phyloP scores from a whole-genome alignment of 2,329 filamentous ascomycete genomes.

The Lojkania enalia region DNA sequence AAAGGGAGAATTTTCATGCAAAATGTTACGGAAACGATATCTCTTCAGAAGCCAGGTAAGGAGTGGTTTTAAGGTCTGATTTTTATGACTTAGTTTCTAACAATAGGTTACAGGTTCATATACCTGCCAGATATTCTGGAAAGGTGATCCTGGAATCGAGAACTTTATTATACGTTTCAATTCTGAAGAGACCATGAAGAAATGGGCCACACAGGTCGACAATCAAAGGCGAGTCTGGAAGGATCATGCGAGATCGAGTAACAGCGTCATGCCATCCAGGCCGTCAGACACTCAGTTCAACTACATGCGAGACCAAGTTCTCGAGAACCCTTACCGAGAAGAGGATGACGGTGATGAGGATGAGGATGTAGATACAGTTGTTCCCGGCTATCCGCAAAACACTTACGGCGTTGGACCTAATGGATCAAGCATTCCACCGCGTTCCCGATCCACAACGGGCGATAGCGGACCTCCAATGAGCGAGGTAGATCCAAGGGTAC shows the following conservation, averaged over 20 bases:
- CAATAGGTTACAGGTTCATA: slow-evolving; percentile 69
- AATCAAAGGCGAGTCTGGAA: slow-evolving; percentile 64
- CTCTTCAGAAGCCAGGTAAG: slow-evolving; percentile 82
- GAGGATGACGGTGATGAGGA: slow-evolving; percentile 61
- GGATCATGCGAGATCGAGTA: slow-evolving; percentile 56
- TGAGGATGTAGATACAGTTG: slow-evolving; percentile 47
- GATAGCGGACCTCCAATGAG: slow-evolving; percentile 63
- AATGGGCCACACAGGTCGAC: slow-evolving; percentile 83
- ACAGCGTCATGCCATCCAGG: slow-evolving; percentile 51
- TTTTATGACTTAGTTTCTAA: background rate
- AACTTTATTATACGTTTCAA: slow-evolving; percentile 94
- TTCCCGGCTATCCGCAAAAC: slow-evolving; percentile 41
- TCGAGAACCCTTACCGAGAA: slow-evolving; percentile 82
- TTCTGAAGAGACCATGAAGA: slow-evolving; percentile 90
- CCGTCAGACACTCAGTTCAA: slow-evolving; percentile 73
- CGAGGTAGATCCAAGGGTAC: slow-evolving; percentile 55
- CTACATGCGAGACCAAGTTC: slow-evolving; percentile 71
- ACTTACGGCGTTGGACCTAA: slow-evolving; percentile 65
- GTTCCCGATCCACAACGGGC: slow-evolving; percentile 74
- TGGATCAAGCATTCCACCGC: slow-evolving; percentile 73
- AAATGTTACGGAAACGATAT: slow-evolving; percentile 94
- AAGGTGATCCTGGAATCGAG: slow-evolving; percentile 91
- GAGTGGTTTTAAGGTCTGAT: slow-evolving; percentile 6
- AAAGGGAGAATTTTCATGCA: slow-evolving; percentile 99
- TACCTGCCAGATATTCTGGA: slow-evolving; percentile 98